These are phyloP conservation scores for Verbascum thapsus DNA, from an alignment of 257 asterid species.

Conservation along the genomic window DNA sequence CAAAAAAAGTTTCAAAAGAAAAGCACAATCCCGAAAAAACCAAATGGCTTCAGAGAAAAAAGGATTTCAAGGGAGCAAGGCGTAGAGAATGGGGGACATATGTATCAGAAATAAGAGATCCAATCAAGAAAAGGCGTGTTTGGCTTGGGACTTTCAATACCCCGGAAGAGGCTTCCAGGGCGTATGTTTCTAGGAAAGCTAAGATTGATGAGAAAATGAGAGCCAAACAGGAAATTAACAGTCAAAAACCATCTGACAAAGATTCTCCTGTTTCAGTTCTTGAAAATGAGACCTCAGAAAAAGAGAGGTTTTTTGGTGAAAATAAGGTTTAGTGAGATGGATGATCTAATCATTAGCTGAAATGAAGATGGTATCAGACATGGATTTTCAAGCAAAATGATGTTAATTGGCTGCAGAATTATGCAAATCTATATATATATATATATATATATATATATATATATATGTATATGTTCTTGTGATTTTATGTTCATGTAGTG, in stretches of 20 bases:
- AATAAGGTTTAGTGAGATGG: too few species aligned
- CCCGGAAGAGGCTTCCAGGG: slow-evolving; percentile 29
- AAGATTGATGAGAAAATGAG: slow-evolving; percentile 21
- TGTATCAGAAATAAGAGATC: slow-evolving; percentile 21
- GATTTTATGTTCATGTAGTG: too few species aligned
- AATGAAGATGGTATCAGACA: too few species aligned
- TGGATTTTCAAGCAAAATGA: too few species aligned
- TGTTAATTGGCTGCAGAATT: too few species aligned
- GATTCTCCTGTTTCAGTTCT: background rate
- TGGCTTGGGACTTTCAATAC: slow-evolving; percentile 29
- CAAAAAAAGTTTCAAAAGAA: background rate
- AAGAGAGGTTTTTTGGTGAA: too few species aligned
- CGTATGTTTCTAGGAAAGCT: slow-evolving; percentile 20
- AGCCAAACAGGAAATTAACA: background rate
- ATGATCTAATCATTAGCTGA: too few species aligned
- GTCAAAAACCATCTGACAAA: background rate
- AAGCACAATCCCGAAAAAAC: background rate
- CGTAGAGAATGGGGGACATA: slow-evolving; percentile 4
- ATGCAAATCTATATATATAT: too few species aligned
- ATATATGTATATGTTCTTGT: too few species aligned
- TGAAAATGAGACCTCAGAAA: background rate
- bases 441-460: too few species aligned
- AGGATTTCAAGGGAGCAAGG: slow-evolving; percentile 1
- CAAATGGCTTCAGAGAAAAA: background rate
- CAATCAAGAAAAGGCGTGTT: background rate